These are phyloP conservation scores for Fomitopsis palustris DNA, from an alignment of 1,284 basidiomycete species.

Conservation along the genomic window DNA sequence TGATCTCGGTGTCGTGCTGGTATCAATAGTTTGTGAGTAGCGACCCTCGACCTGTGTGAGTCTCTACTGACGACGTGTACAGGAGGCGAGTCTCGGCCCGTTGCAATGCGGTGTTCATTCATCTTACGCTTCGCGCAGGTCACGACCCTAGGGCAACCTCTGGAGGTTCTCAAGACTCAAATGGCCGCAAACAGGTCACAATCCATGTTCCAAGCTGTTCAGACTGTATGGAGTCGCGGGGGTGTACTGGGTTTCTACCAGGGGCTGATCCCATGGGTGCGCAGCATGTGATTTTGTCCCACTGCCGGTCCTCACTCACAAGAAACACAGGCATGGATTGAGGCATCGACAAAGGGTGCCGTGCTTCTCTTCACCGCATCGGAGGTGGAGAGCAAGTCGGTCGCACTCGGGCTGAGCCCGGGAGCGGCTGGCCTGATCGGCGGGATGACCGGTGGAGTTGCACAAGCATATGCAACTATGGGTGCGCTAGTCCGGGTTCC, in stretches of 20 bases:
- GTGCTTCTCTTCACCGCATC: slow-evolving; percentile 96
- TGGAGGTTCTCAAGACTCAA: slow-evolving; percentile 98
- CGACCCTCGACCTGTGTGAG: not conserved
- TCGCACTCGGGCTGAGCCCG: slow-evolving; percentile 70
- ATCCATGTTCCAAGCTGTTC: slow-evolving; percentile 84
- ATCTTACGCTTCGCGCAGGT: slow-evolving; percentile 49
- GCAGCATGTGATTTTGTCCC: slow-evolving; percentile 22
- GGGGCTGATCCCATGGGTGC: slow-evolving; percentile 97
- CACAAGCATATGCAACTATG: slow-evolving; percentile 99
- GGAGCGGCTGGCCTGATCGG: slow-evolving; percentile 88
- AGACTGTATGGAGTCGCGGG: slow-evolving; percentile 89
- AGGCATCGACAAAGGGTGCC: slow-evolving; percentile 97
- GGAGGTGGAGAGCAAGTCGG: slow-evolving; percentile 81
- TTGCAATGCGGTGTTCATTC: not conserved
- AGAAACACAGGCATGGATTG: slow-evolving; percentile 88
- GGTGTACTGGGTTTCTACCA: slow-evolving; percentile 94
- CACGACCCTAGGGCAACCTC: slow-evolving; percentile 95
- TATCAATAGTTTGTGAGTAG: slow-evolving; percentile 54
- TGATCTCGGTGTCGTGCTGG: slow-evolving; percentile 3
- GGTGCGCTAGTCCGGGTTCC: slow-evolving; percentile 51
- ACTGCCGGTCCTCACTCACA: slow-evolving; percentile 8
- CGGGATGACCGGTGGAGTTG: slow-evolving; percentile 97
- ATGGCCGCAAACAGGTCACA: slow-evolving; percentile 95
- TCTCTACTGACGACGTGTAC: slow-evolving; percentile 17
- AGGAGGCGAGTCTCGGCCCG: slow-evolving; percentile 42